Percentiles rank a stretch among this genome's conserved stretches.
Conservation (phyloP, 106 monocot species). For the Alisma plantagoaquatica region DNA sequence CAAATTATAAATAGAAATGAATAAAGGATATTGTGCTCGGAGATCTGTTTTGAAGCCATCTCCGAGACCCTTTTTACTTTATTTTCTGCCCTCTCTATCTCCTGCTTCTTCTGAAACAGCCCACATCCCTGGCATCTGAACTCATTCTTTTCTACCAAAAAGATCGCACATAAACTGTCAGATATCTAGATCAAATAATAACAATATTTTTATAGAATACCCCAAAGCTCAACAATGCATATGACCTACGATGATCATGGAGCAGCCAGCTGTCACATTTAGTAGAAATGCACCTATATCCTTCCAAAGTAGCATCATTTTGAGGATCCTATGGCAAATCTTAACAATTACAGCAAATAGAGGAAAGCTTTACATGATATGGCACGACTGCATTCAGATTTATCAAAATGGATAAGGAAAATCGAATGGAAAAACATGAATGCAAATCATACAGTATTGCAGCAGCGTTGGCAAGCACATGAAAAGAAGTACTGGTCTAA, state of each 20-base stretch:
- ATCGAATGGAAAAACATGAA: neutral
- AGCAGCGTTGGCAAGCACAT: conserved; percentile 57
- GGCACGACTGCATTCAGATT: neutral
- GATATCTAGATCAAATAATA: neutral
- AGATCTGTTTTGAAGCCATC: conserved; percentile 34
- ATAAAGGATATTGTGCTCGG: conserved; percentile 55
- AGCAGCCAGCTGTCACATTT: conserved; percentile 64
- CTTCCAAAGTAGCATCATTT: conserved; percentile 49
- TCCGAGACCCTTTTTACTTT: conserved; percentile 35
- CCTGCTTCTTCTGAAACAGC: conserved; percentile 34
- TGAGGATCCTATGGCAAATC: conserved; percentile 21
- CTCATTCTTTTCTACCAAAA: conserved; percentile 35
- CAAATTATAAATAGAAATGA: neutral
- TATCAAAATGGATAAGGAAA: neutral
- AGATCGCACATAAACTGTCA: too few relatives aligned
- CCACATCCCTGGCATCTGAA: conserved; percentile 70
- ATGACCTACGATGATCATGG: conserved; percentile 29
- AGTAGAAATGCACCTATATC: conserved; percentile 51
- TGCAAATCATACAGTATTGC: conserved; percentile 28
- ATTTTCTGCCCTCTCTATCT: conserved; percentile 19
- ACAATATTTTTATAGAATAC: neutral
- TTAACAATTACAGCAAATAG: conserved; percentile 15
- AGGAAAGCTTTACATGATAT: too few relatives aligned
- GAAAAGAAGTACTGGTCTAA: conserved; percentile 81
- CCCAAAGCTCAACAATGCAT: neutral